Percentiles rank a stretch among this genome's conserved stretches.
These are phyloP conservation scores for Saccharomycopsis schoenii DNA, from an alignment of 805 yeast species.

Conservation along the genomic window DNA sequence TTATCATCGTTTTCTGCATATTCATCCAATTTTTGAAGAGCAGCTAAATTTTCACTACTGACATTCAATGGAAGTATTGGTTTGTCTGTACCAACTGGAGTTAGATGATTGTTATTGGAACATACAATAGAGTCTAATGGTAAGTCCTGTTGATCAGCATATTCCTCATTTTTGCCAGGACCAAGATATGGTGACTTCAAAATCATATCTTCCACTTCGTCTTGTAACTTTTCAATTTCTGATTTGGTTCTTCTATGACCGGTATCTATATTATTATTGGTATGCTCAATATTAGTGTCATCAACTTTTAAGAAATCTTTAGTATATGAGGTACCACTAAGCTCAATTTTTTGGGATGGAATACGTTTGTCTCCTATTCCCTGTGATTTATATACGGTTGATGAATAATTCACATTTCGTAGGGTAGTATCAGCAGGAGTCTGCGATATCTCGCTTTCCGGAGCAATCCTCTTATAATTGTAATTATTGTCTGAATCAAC, in stretches of 20 bases:
- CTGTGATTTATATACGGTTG: background rate
- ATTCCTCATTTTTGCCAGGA: background rate
- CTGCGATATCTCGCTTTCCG: background rate
- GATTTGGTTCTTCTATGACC: slow-evolving; percentile 9
- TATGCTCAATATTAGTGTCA: background rate
- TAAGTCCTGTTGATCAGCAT: background rate
- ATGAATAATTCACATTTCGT: background rate
- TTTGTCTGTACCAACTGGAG: background rate
- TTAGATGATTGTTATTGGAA: background rate
- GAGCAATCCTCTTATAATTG: background rate
- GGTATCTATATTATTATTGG: background rate
- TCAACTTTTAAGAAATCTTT: background rate
- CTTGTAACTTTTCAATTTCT: slow-evolving; percentile 12
- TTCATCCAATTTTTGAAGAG: background rate
- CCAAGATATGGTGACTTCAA: background rate
- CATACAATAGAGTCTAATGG: background rate
- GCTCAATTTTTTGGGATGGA: background rate
- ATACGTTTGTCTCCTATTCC: background rate
- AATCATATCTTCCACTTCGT: slow-evolving; percentile 8
- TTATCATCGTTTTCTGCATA: background rate
- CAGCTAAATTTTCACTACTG: background rate
- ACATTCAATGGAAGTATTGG: background rate
- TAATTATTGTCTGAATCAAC: background rate
- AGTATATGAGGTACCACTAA: background rate
- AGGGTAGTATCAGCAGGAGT: background rate